Conservation (phyloP, 345 rosid species). For the Eucalyptus tenuipes region DNA sequence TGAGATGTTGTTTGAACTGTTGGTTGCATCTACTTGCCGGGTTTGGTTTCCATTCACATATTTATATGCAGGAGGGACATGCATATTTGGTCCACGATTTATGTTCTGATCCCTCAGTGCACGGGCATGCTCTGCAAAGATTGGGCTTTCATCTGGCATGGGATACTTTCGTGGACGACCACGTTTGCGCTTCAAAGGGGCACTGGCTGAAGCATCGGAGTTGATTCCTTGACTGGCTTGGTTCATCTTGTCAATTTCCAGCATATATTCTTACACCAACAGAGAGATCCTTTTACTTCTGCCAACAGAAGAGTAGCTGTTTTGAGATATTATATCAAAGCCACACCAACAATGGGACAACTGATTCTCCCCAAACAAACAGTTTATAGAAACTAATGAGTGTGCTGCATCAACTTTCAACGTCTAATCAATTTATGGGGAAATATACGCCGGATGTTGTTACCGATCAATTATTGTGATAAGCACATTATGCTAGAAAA, state of each 20-base stretch:
- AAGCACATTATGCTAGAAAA: background rate
- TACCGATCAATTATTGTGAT: background rate
- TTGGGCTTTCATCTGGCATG: background rate
- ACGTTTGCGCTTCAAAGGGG: constrained; percentile 55
- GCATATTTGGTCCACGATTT: constrained; percentile 12
- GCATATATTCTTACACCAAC: background rate
- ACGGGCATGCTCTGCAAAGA: constrained; percentile 1
- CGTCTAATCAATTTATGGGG: background rate
- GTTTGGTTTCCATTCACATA: constrained; percentile 16
- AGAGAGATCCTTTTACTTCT: background rate
- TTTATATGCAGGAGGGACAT: constrained; percentile 14
- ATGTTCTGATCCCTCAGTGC: constrained; percentile 6
- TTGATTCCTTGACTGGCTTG: constrained; percentile 30
- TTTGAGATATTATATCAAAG: background rate
- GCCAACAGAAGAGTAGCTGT: background rate
- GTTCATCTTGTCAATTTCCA: constrained; percentile 13
- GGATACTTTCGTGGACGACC: constrained; percentile 84
- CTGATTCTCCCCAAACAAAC: background rate
- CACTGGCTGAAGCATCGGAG: constrained; percentile 22
- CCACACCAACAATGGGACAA: background rate
- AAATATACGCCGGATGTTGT: background rate
- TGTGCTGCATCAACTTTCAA: background rate
- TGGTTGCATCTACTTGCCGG: constrained; percentile 10
- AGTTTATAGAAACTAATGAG: background rate
- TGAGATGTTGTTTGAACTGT: constrained; percentile 15